These are phyloP conservation scores for Morella rubra DNA, from an alignment of 306 rosid genomes.

Conservation along the genomic window DNA sequence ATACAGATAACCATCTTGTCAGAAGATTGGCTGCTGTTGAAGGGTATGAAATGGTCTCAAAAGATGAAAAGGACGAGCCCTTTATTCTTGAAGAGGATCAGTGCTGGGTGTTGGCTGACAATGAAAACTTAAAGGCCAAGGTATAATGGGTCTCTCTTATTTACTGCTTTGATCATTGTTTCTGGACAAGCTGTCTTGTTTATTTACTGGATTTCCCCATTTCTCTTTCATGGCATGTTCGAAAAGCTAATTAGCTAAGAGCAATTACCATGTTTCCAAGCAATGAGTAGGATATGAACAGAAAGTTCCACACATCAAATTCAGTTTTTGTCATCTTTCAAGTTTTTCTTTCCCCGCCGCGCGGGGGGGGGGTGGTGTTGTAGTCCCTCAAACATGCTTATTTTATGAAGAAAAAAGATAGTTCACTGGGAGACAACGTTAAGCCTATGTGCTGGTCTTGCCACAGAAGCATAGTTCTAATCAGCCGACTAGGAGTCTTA, in stretches of 20 bases:
- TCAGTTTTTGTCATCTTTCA: neutral
- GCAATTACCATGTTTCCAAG: constrained; percentile 19
- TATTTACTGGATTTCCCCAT: constrained; percentile 3
- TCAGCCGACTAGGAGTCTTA: neutral
- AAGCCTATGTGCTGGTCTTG: neutral
- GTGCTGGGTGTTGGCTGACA: constrained; percentile 95
- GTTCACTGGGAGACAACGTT: neutral
- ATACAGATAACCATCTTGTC: constrained; percentile 55
- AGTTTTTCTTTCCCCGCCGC: neutral
- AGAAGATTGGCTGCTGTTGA: constrained; percentile 87
- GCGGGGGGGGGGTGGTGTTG: neutral
- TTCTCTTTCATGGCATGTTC: constrained; percentile 8
- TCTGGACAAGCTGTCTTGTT: constrained; percentile 10
- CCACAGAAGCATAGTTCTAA: neutral
- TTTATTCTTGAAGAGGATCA: constrained; percentile 75
- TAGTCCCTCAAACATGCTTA: neutral
- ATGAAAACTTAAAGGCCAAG: constrained; percentile 76
- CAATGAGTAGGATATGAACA: constrained; percentile 1
- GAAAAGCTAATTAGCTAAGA: neutral
- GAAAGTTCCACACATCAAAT: neutral
- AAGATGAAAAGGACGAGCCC: constrained; percentile 75
- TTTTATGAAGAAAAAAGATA: neutral
- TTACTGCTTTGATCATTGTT: constrained; percentile 1
- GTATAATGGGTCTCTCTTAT: constrained; percentile 41
- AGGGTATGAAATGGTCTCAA: constrained; percentile 91